Conservation (phyloP, 2,329 filamentous ascomycete species). For the Hypoxylon sp. region DNA sequence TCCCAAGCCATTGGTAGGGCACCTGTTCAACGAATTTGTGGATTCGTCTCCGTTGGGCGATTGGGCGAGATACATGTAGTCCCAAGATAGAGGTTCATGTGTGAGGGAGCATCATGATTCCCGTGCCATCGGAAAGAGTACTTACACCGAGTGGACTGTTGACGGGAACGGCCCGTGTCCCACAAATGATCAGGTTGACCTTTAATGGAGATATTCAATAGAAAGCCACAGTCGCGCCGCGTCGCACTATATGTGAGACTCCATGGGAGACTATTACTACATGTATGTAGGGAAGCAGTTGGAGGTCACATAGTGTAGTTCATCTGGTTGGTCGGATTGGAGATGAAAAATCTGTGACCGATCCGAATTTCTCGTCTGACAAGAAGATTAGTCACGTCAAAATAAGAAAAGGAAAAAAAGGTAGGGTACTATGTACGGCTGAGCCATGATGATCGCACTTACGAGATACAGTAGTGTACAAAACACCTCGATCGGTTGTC, state of each 20-base stretch:
- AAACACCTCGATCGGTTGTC: conserved; percentile 29
- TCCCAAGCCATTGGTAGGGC: neutral
- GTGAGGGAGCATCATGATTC: neutral
- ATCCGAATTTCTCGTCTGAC: neutral
- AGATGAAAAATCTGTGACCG: neutral
- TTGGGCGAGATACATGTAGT: neutral
- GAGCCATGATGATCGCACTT: conserved; percentile 19
- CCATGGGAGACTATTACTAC: neutral
- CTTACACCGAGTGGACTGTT: conserved; percentile 5
- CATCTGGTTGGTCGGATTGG: neutral
- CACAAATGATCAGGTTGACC: conserved; percentile 9
- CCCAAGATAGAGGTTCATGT: neutral
- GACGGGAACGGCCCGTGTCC: conserved; percentile 31
- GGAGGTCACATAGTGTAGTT: neutral
- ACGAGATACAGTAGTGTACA: too few species aligned
- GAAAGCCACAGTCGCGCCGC: conserved; percentile 15
- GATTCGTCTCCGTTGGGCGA: neutral
- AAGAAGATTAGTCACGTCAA: conserved; percentile 10
- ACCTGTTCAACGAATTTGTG: neutral
- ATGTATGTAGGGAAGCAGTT: conserved; percentile 1
- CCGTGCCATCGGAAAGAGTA: neutral
- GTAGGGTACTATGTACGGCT: conserved; percentile 1
- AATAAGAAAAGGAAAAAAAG: conserved; percentile 17
- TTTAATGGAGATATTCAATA: conserved; percentile 1
- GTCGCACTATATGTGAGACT: conserved; percentile 9